Conservation (phyloP, 2,329 filamentous ascomycete genomes). For the Colletotrichum lentis region DNA sequence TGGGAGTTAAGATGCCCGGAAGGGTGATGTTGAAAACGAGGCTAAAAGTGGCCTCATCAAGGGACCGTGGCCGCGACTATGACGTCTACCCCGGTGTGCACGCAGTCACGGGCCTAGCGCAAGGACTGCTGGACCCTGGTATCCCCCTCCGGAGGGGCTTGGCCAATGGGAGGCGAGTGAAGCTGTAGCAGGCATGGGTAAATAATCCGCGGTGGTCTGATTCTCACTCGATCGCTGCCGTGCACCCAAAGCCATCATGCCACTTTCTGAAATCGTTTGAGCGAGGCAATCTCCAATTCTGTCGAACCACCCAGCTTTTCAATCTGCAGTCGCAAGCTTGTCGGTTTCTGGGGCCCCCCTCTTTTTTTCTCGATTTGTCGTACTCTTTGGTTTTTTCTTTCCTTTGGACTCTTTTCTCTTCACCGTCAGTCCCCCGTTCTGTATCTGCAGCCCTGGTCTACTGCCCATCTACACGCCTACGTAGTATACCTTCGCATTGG, state of each 20-base stretch:
- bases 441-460: slow-evolving; percentile 18
- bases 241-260: slow-evolving; percentile 37
- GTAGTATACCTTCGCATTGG: not conserved
- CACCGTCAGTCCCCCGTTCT: slow-evolving; percentile 22
- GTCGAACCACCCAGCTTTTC: slow-evolving; percentile 36
- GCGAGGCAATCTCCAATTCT: slow-evolving; percentile 34
- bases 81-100: slow-evolving; percentile 23
- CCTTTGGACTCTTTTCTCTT: slow-evolving; percentile 26
- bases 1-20: not conserved
- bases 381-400: slow-evolving; percentile 15
- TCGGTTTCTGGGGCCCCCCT: slow-evolving; percentile 26
- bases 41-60: slow-evolving; percentile 34
- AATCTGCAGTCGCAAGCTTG: slow-evolving; percentile 30
- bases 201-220: slow-evolving; percentile 38
- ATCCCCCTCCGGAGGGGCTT: slow-evolving; percentile 11
- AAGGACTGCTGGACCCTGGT: slow-evolving; percentile 25
- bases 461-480: no score
- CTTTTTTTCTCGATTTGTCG: slow-evolving; percentile 14
- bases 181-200: slow-evolving; percentile 30
- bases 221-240: slow-evolving; percentile 38
- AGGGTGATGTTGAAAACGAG: slow-evolving; percentile 15
- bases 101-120: slow-evolving; percentile 23
- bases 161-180: slow-evolving; percentile 26
- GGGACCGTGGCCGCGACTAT: slow-evolving; percentile 5
- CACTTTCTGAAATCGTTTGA: slow-evolving; percentile 37